A percentile compares a stretch with the other conserved stretches of the same genome.
phyloP scores from a whole-genome alignment of 148 eudicot species.

The Rhododendron mucronatum region DNA sequence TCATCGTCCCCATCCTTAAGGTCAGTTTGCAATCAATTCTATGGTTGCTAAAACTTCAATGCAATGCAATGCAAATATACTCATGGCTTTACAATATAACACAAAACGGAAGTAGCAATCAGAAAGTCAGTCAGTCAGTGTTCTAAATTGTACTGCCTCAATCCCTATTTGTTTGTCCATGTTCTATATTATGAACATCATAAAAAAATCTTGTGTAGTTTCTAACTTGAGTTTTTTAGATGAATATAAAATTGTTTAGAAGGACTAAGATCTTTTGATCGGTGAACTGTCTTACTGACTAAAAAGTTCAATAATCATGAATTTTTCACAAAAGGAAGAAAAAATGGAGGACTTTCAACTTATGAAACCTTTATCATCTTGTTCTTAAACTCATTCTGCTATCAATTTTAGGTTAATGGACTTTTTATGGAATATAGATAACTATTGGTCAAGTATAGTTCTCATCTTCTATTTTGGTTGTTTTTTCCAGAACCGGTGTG shows the following conservation, averaged over 20 bases:
- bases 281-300: neutral
- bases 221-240: neutral
- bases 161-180: neutral
- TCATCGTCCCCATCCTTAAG: neutral
- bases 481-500: conserved; percentile 21
- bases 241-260: neutral
- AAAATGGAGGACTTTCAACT: neutral
- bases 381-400: neutral
- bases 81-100: neutral
- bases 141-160: neutral
- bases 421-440: neutral
- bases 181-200: neutral
- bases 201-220: neutral
- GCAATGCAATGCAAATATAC: neutral
- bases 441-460: neutral
- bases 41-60: neutral
- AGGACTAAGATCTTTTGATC: neutral
- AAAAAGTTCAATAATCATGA: neutral
- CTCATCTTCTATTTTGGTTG: neutral
- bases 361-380: neutral
- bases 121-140: neutral
- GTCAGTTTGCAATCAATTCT: neutral
- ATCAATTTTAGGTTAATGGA: neutral
- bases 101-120: neutral
- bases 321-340: neutral